A percentile compares a stretch with the other conserved stretches of the same genome.
Conservation (phyloP, 768 basidiomycete genomes). For the Pilatotrama ljubarskyi region DNA sequence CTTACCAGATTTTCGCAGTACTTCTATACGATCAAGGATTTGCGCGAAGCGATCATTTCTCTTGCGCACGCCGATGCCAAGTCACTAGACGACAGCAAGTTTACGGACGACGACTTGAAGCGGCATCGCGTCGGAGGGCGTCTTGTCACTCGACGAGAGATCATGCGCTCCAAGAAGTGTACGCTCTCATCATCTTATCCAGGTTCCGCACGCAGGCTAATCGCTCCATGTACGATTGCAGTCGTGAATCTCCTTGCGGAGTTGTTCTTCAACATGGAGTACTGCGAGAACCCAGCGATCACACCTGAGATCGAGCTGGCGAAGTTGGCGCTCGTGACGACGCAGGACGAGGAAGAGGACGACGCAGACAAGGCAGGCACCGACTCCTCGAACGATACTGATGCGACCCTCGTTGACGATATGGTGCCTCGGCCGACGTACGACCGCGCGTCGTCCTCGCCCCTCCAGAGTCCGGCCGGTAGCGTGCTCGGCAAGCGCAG, state of each 20-base stretch:
- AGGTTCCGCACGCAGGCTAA: constrained; percentile 7
- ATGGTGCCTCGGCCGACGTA: constrained; percentile 37
- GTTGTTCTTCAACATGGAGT: constrained; percentile 77
- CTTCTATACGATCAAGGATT: constrained; percentile 93
- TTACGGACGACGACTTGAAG: constrained; percentile 79
- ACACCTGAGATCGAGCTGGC: constrained; percentile 86
- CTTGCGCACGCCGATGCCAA: constrained; percentile 58
- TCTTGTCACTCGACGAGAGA: constrained; percentile 76
- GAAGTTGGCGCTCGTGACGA: constrained; percentile 87
- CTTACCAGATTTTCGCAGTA: constrained; percentile 51
- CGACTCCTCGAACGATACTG: constrained; percentile 83
- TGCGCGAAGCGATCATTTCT: constrained; percentile 71
- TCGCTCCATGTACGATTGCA: constrained; percentile 32
- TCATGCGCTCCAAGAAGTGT: constrained; percentile 86
- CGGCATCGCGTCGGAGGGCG: constrained; percentile 87
- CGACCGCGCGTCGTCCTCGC: constrained; percentile 33
- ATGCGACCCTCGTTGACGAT: constrained; percentile 87
- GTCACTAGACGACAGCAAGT: constrained; percentile 61
- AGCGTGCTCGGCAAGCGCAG: constrained; percentile 70
- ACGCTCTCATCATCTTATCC: constrained; percentile 25
- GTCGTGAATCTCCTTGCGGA: constrained; percentile 80
- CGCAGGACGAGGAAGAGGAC: constrained; percentile 81
- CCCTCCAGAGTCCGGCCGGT: constrained; percentile 23
- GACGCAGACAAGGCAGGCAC: constrained; percentile 72
- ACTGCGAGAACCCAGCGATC: constrained; percentile 61